Base-by-base conservation (phyloP, 257 asterid genomes). In the Coffea canephora region DNA sequence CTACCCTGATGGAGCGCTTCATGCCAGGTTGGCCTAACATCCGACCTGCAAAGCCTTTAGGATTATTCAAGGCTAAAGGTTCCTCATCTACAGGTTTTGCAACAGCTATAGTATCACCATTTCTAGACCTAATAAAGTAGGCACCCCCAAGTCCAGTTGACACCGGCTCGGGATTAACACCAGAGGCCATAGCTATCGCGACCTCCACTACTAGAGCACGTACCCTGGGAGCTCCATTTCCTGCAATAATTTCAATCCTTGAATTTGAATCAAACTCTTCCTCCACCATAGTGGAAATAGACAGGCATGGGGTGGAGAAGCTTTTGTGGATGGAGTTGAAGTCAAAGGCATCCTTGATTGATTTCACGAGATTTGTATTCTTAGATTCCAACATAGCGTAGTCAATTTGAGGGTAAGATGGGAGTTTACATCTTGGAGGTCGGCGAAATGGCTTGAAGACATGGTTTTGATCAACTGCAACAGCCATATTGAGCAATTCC, bases 21-120 rank as follows among this genome's bases (percentile, higher is more conserved):
- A 95, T 85, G 67, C 98, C 98, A 3, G 99, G 99, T 54, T 93
- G 99, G 69, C 99, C 99, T 25, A 93, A 78, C 92, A 91, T 86
- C 78, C 96, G 80, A 46, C 99, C 99, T 5, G 90, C 96, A 78
- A 91, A 86, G 74, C 99, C 97, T 82, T 95, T 95, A 0, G 99
- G 99, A 54, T 95, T 95, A 73, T 95, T 95, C 85, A 95, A 85
- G 18, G 98, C 99, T 36, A 95, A 84, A 48, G 99, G 99, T 71
- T 95, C 99, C 91, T 95, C 99, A 48, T 95, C 99, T 41, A 92
- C 84, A 0, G 99, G 99, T 89, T 95, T 95, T 6, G 97, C 97
- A 46, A 95, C 98, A 12, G 97, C 97, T 39, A 95, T 83, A 34
- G 85, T 84, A 43, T 85, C 90, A 7, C 97, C 97, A 71, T 83